These are phyloP conservation scores for Malassezia pachydermatis DNA, from an alignment of 1,284 basidiomycete species.

Conservation along the genomic window DNA sequence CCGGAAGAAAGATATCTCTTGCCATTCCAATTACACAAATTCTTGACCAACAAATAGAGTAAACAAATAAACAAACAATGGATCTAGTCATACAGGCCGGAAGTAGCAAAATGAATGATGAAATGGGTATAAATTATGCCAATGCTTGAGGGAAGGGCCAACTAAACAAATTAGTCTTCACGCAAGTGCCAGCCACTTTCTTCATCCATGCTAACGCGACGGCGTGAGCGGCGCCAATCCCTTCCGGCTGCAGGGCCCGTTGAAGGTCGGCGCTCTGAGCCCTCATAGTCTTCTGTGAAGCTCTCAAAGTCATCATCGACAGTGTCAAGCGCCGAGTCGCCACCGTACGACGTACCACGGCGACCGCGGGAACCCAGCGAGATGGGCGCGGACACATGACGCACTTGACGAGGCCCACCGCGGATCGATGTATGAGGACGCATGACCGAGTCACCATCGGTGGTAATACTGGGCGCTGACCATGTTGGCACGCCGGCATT, in stretches of 20 bases:
- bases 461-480: conserved; percentile 14
- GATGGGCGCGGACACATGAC: conserved; percentile 19
- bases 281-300: background rate
- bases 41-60: too few species aligned
- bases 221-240: background rate
- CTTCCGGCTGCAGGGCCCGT: background rate
- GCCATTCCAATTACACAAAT: too few species aligned
- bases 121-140: too few species aligned
- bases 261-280: background rate
- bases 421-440: conserved; percentile 4
- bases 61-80: too few species aligned
- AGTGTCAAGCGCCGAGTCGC: conserved; percentile 4
- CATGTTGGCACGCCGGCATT: conserved; percentile 8
- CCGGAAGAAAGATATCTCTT: too few species aligned
- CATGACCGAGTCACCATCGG: conserved; percentile 1
- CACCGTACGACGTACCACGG: conserved; percentile 28
- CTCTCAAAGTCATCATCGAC: background rate
- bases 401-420: background rate
- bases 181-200: conserved; percentile 16
- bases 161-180: conserved; percentile 6
- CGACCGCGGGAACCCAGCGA: conserved; percentile 29
- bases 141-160: too few species aligned
- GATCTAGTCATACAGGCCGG: too few species aligned
- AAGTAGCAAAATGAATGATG: too few species aligned
- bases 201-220: conserved; percentile 7